A percentile compares a stretch with the other conserved stretches of the same genome.
phyloP scores from a whole-genome alignment of 768 basidiomycete genomes.

The Inosperma sp. region DNA sequence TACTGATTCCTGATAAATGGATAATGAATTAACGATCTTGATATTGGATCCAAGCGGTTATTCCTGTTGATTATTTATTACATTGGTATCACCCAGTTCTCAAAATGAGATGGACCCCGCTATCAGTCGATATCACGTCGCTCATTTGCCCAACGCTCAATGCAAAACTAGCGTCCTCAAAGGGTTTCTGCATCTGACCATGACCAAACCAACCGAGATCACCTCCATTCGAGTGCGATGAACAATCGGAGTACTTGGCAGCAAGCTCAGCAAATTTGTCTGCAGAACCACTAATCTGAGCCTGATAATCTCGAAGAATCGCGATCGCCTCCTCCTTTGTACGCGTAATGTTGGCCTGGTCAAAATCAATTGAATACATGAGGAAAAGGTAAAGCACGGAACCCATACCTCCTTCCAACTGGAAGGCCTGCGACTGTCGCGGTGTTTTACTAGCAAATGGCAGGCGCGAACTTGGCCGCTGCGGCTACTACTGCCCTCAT shows the following conservation, averaged over 20 bases:
- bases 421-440: slow-evolving; percentile 67
- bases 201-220: slow-evolving; percentile 84
- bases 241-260: slow-evolving; percentile 77
- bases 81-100: slow-evolving; percentile 61
- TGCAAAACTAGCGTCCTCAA: slow-evolving; percentile 82
- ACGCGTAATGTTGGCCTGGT: slow-evolving; percentile 74
- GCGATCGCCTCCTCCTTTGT: slow-evolving; percentile 84
- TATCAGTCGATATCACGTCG: slow-evolving; percentile 82
- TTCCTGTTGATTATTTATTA: no score
- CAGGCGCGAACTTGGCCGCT: slow-evolving; percentile 78
- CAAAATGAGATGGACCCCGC: slow-evolving; percentile 91
- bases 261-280: slow-evolving; percentile 79
- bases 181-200: slow-evolving; percentile 96
- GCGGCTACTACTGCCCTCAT: slow-evolving; percentile 11
- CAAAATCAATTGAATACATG: not conserved
- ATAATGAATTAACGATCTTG: no score
- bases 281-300: slow-evolving; percentile 50
- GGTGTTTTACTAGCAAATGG: slow-evolving; percentile 92
- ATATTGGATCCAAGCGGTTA: no score
- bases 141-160: slow-evolving; percentile 74
- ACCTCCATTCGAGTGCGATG: slow-evolving; percentile 74
- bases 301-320: slow-evolving; percentile 64
- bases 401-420: slow-evolving; percentile 78
- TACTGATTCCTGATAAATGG: no score
- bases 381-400: slow-evolving; percentile 3